A percentile compares a stretch with the other conserved stretches of the same genome.
These are phyloP conservation scores for Xanthoconium stramineum DNA, from an alignment of 768 basidiomycete species.

Conservation along the genomic window DNA sequence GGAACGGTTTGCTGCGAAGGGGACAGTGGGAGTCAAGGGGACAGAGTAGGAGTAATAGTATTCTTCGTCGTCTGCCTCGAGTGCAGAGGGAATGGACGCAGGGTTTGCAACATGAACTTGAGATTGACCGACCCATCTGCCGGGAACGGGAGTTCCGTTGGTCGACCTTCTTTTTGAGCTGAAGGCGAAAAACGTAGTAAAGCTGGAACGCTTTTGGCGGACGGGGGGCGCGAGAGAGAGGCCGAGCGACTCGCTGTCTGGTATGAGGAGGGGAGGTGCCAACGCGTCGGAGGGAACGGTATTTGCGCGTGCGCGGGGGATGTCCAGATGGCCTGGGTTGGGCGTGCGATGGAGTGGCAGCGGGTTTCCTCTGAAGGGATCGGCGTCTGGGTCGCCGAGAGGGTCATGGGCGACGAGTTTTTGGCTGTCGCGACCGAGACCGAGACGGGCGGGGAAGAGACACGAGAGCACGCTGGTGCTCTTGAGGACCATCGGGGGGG, in stretches of 20 bases:
- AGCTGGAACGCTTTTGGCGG: conserved; percentile 45
- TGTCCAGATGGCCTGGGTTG: conserved; percentile 2
- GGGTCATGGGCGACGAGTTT: conserved; percentile 32
- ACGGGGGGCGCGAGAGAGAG: conserved; percentile 17
- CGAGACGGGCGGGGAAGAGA: conserved; percentile 38
- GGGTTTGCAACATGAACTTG: conserved; percentile 11
- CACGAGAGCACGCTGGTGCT: conserved; percentile 30
- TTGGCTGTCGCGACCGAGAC: conserved; percentile 19
- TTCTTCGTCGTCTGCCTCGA: conserved; percentile 39
- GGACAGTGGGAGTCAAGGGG: conserved; percentile 26
- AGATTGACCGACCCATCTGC: conserved; percentile 14
- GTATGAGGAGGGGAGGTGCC: conserved; percentile 38
- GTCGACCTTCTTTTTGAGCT: conserved; percentile 23
- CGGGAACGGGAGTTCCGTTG: conserved; percentile 17
- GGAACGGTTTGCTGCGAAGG: conserved; percentile 7
- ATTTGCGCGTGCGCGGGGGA: conserved; percentile 29
- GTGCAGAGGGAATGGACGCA: conserved; percentile 17
- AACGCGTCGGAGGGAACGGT: conserved; percentile 27
- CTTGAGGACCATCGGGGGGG: conserved; percentile 35
- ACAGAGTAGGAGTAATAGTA: conserved; percentile 53
- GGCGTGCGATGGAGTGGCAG: conserved; percentile 18
- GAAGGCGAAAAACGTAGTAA: conserved; percentile 29
- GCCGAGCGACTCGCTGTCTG: conserved; percentile 56
- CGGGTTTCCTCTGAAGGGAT: conserved; percentile 26
- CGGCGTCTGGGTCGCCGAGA: conserved; percentile 39